Evolutionary conservation across 2,329 filamentous ascomycete genomes (phyloP), one percentile per base, ranked within the genome.

Genomic region (Aspergillus tamarii): DNA sequence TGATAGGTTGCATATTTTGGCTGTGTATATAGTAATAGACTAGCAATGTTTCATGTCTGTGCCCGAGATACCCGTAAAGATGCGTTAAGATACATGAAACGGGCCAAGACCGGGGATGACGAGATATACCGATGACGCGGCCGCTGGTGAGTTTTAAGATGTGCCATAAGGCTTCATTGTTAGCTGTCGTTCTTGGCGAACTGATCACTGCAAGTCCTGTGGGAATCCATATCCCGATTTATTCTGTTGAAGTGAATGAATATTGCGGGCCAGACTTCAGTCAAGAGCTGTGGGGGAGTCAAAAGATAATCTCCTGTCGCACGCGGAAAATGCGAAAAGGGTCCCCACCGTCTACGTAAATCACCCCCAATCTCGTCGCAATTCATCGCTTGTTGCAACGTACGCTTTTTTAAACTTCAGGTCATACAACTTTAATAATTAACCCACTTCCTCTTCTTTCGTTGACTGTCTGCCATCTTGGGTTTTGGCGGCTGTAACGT

Each of bases 1-100:
- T 84, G 69, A 72, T 57, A 21, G 9, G 32, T 53, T 54, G 52
- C 52, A 36, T 21, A 36, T 36, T 19, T 54, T 14, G 10, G n/a
- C 12, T 23, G 11, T 28, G 48, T 30, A n/a, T 52, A 30, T 48
- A 26, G 23, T 48, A 19, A 23, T 46, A 46, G 21, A 23, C 43
- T 46, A 46, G 43, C 12, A n/a, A 30, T 9, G 48, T 52, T 32
- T 52, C 48, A 52, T 32, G 23, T 32, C 48, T 32, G 14, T 28
- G 45, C n/a, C n/a, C 19, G 43, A 46, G 23, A 26, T 26, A 23
- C 4, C 43, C 12, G n/a, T 11, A 11, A 23, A 14, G n/a, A 46
- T 23, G 43, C 11, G 8, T 32, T n/a, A 26, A 26, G 26, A 26
- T 4, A 53, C 10, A 21, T 53, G 50, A 21, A 53, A 53, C 50